Evolutionary conservation across 768 basidiomycete genomes (phyloP).

Genomic region (Leucocoprinus leucothites): DNA sequence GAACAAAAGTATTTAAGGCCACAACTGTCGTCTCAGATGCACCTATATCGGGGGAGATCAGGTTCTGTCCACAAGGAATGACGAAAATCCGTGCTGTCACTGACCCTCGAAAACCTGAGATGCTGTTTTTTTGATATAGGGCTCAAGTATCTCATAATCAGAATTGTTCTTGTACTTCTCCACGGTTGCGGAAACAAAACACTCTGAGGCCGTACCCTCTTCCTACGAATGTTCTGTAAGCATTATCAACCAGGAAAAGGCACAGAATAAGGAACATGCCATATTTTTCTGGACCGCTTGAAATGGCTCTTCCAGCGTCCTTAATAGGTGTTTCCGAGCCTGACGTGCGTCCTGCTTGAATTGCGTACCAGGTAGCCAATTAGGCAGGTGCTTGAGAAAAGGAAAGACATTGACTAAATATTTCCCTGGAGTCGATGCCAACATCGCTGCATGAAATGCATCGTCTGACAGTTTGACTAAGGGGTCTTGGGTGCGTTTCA

Average conservation of each 20-base stretch:
- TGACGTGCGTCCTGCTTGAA: background rate
- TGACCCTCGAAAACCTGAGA: too few species aligned
- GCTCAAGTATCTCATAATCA: too few species aligned
- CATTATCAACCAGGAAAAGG: too few species aligned
- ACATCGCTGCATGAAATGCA: background rate
- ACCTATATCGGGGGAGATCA: too few species aligned
- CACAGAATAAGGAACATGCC: background rate
- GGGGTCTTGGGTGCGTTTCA: background rate
- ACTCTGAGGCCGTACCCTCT: too few species aligned
- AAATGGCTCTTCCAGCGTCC: background rate
- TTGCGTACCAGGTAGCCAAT: slow-evolving; percentile 4
- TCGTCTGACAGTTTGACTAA: background rate
- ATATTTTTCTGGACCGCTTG: background rate
- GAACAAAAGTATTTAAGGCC: too few species aligned
- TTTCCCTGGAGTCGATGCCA: background rate
- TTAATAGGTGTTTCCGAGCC: background rate
- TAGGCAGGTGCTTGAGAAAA: background rate
- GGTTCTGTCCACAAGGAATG: too few species aligned
- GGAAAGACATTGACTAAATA: slow-evolving; percentile 3
- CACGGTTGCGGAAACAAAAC: too few species aligned
- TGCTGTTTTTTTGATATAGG: too few species aligned
- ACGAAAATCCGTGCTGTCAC: too few species aligned
- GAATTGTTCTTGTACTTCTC: background rate
- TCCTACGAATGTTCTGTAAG: too few species aligned
- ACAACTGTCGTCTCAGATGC: too few species aligned